Evolutionary conservation across 495 filamentous ascomycete species (phyloP).

Genomic region (Aspergillus nanangensis): DNA sequence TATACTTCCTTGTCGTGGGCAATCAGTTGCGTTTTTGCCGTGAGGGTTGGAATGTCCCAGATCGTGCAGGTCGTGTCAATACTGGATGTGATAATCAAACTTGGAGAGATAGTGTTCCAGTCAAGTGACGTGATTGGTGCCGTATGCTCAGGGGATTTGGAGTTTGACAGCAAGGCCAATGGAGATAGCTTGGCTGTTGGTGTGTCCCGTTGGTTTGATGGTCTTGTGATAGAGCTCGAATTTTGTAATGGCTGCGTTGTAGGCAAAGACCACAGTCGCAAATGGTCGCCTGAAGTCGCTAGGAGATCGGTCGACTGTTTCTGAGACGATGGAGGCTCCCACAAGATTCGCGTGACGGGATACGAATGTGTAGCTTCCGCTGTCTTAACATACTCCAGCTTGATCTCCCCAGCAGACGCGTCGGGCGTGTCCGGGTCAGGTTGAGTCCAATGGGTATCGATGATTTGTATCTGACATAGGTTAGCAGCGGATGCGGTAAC

Average conservation of each 20-base stretch:
- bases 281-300: slow-evolving; percentile 93
- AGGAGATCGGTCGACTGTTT: slow-evolving; percentile 96
- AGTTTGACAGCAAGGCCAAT: slow-evolving; percentile 90
- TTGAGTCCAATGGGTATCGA: slow-evolving; percentile 77
- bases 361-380: slow-evolving; percentile 98
- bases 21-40: slow-evolving; percentile 96
- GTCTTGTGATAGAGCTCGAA: slow-evolving; percentile 71
- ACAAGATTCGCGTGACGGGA: slow-evolving; percentile 91
- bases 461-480: slow-evolving; percentile 81
- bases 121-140: slow-evolving; percentile 94
- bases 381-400: slow-evolving; percentile 87
- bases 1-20: slow-evolving; percentile 99
- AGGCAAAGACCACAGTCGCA: slow-evolving; percentile 90
- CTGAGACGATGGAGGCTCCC: slow-evolving; percentile 95
- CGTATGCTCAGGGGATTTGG: slow-evolving; percentile 96
- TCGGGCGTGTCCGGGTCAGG: slow-evolving; percentile 58
- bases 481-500: slow-evolving; percentile 11
- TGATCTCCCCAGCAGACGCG: slow-evolving; percentile 65
- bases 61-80: slow-evolving; percentile 99
- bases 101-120: slow-evolving; percentile 96
- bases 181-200: slow-evolving; percentile 86
- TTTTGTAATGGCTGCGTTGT: slow-evolving; percentile 41
- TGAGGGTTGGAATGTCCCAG: slow-evolving; percentile 98
- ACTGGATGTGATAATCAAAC: slow-evolving; percentile 95
- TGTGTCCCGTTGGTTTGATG: slow-evolving; percentile 57